A percentile compares a stretch with the other conserved stretches of the same genome.
phyloP scores from a whole-genome alignment of 208 protist genomes.

The Crithidia thermophila region DNA sequence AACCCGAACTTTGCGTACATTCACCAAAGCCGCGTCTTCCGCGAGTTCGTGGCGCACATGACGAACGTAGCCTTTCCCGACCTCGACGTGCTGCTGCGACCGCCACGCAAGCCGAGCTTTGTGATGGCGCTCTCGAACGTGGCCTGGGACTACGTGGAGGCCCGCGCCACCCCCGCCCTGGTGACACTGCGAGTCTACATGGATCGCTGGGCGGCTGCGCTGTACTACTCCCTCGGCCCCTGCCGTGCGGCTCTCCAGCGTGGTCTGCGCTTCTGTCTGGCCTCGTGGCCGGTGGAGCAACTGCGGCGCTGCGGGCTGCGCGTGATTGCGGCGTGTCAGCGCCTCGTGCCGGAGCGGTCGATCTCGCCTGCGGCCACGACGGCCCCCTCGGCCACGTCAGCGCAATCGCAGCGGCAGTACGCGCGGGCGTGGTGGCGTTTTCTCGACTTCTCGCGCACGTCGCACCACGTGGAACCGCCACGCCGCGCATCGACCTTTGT shows the following conservation, averaged over 20 bases:
- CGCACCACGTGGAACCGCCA: neutral
- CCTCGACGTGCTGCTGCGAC: constrained; percentile 37
- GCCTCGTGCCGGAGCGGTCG: neutral
- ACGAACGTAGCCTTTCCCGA: constrained; percentile 42
- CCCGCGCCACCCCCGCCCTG: constrained; percentile 3
- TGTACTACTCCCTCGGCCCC: neutral
- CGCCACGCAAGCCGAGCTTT: constrained; percentile 18
- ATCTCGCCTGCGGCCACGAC: neutral
- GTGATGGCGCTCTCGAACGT: constrained; percentile 3
- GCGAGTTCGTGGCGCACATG: constrained; percentile 36
- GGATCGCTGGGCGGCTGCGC: neutral
- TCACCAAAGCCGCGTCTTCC: constrained; percentile 34
- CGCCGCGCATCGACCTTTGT: too few species aligned
- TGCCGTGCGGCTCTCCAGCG: neutral
- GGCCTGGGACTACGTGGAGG: neutral
- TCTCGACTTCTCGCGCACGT: neutral
- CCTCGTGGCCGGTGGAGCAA: neutral
- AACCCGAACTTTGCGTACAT: constrained; percentile 50
- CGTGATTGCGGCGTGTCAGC: neutral
- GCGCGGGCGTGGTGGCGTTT: constrained; percentile 5
- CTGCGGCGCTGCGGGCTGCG: neutral
- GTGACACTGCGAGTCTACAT: neutral
- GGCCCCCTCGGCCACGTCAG: too few species aligned
- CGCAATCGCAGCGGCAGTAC: neutral
- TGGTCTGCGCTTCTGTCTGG: neutral